Evolutionary conservation across 768 basidiomycete genomes (phyloP).

Genomic region (Leccinum boreale): DNA sequence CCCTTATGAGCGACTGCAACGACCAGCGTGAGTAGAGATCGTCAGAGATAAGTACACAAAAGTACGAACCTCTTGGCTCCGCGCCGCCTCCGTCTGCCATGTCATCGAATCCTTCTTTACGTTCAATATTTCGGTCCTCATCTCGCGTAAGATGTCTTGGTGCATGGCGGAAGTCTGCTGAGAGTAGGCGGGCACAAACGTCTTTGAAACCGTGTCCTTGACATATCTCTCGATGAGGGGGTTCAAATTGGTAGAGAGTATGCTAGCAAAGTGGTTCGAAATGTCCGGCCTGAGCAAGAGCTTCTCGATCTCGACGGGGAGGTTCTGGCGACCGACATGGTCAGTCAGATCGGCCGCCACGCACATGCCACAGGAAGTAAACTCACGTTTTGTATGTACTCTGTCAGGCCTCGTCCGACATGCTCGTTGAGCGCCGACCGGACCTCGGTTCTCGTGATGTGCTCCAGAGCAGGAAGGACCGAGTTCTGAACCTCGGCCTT

Average conservation of each 20-base stretch:
- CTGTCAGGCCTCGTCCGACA: constrained; percentile 68
- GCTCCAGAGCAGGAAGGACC: constrained; percentile 78
- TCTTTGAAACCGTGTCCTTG: constrained; percentile 73
- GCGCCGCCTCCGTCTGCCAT: constrained; percentile 78
- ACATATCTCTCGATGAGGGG: constrained; percentile 80
- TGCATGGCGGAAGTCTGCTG: constrained; percentile 75
- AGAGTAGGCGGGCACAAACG: constrained; percentile 71
- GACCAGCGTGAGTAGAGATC: constrained; percentile 6
- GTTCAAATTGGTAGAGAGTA: constrained; percentile 66
- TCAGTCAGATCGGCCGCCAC: constrained; percentile 7
- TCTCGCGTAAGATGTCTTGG: constrained; percentile 73
- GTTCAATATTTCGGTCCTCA: constrained; percentile 69
- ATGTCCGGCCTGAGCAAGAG: constrained; percentile 74
- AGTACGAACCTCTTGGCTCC: constrained; percentile 68
- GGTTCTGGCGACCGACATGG: constrained; percentile 42
- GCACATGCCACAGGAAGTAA: not conserved
- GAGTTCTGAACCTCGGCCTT: constrained; percentile 82
- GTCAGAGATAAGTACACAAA: not conserved
- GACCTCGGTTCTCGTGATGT: constrained; percentile 78
- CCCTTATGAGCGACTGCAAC: constrained; percentile 65
- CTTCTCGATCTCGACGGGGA: constrained; percentile 79
- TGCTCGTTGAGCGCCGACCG: constrained; percentile 75
- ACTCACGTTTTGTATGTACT: constrained; percentile 67
- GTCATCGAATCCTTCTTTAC: constrained; percentile 77
- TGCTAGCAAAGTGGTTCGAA: constrained; percentile 70